Percentiles rank a stretch among this genome's conserved stretches.
Evolutionary conservation across 2,329 filamentous ascomycete species (phyloP).

Genomic region (Fusarium solani-melongenae): DNA sequence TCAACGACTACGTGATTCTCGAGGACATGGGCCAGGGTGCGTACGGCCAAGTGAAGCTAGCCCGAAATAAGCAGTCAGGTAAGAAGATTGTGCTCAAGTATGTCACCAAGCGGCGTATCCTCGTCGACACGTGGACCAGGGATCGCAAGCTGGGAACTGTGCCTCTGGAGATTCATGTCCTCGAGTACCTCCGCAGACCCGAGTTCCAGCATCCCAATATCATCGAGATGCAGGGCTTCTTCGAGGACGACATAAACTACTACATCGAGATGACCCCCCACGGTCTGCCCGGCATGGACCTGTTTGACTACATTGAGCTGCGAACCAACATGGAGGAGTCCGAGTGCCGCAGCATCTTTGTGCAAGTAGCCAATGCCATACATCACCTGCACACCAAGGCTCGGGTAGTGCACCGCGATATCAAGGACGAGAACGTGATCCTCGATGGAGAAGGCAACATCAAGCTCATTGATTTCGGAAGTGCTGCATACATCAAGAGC

Average conservation of each 20-base stretch:
- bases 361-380: slow-evolving; percentile 89
- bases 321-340: slow-evolving; percentile 95
- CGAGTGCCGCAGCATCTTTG: slow-evolving; percentile 94
- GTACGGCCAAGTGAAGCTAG: slow-evolving; percentile 97
- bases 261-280: slow-evolving; percentile 99
- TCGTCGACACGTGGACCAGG: slow-evolving; percentile 98
- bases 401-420: slow-evolving; percentile 93
- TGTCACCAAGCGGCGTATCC: slow-evolving; percentile 94
- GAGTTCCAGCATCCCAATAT: slow-evolving; percentile 75
- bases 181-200: slow-evolving; percentile 88
- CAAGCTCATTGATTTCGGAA: slow-evolving; percentile 98
- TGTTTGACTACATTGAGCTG: slow-evolving; percentile 98
- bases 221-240: slow-evolving; percentile 79
- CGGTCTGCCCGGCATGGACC: slow-evolving; percentile 94
- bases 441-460: slow-evolving; percentile 95
- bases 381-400: slow-evolving; percentile 93
- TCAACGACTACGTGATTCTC: slow-evolving; percentile 89
- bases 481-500: slow-evolving; percentile 97
- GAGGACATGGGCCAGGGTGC: slow-evolving; percentile 99
- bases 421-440: slow-evolving; percentile 99
- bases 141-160: slow-evolving; percentile 94
- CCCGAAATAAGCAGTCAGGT: slow-evolving; percentile 81
- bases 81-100: slow-evolving; percentile 97
- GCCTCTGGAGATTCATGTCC: slow-evolving; percentile 94
- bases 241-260: slow-evolving; percentile 89